Percentiles rank a stretch among this genome's conserved stretches.
phyloP scores from a whole-genome alignment of 257 asterid species.

The Solanum lycopersicoides region DNA sequence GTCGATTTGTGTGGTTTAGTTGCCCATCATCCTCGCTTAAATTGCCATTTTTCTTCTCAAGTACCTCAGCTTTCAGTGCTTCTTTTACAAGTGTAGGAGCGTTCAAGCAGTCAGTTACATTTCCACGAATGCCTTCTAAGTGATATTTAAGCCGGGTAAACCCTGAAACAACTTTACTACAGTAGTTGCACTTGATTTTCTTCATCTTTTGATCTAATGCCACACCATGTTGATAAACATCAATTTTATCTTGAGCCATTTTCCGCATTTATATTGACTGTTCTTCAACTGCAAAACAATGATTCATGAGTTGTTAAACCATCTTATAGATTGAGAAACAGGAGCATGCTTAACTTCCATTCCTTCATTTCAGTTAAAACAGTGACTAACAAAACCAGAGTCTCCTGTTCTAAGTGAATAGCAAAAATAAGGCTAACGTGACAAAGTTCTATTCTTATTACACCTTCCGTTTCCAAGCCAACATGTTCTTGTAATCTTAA shows the following conservation, averaged over 20 bases:
- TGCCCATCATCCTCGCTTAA: slow-evolving; percentile 2
- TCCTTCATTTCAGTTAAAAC: not conserved
- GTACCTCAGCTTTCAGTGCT: slow-evolving; percentile 8
- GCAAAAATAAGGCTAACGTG: not conserved
- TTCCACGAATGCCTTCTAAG: slow-evolving; percentile 16
- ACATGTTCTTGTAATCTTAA: not conserved
- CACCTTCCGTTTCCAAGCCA: fast-evolving
- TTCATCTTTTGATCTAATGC: not conserved
- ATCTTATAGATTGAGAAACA: not conserved
- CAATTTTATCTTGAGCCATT: not conserved
- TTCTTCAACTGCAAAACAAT: not conserved
- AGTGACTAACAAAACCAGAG: not conserved
- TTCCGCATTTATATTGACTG: not conserved
- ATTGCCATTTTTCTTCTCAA: slow-evolving; percentile 2
- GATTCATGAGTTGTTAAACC: not conserved
- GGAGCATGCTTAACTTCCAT: not conserved
- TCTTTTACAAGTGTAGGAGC: slow-evolving; percentile 7
- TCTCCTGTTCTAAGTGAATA: not conserved
- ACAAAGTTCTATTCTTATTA: not conserved
- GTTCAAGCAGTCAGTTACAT: slow-evolving; percentile 6
- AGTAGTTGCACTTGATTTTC: slow-evolving; percentile 11
- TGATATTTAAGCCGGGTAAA: slow-evolving; percentile 5
- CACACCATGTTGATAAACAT: not conserved
- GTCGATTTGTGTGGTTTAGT: not conserved
- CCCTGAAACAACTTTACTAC: slow-evolving; percentile 7